Evolutionary conservation across 139 green algal genomes (phyloP), one percentile per base, ranked within the genome.

Genomic region (Closterium sp.): DNA sequence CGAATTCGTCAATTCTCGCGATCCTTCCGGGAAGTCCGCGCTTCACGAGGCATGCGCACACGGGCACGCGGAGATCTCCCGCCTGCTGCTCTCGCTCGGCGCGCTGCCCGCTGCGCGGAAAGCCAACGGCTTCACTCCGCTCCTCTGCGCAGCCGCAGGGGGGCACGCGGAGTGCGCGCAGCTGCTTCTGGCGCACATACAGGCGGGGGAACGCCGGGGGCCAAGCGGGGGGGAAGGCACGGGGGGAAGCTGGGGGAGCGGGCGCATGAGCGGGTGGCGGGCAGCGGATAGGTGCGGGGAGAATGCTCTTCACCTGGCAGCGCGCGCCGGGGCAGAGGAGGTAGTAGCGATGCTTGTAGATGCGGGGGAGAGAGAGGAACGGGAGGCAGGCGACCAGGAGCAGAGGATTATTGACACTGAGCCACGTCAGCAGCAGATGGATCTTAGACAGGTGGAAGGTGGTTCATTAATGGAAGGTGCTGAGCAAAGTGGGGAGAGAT

Each of bases 111-210:
- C 32, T 4, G 32, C 90, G 33, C 85, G 76, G 30, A 92, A 92
- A 32, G 55, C 55, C 28, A 92, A 92, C 81, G 90, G 90, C 86
- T 92, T 92, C 90, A 92, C 90, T 32, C 90, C 84, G 33, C 84
- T 92, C 5, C 90, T 92, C 69, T 85, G 16, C 34, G 90, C 90
- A 8, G 84, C 84, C 34, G 85, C 90, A n/a, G 33, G 84, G 25
- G 30, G 84, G 0, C 34, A 85, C 90, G 23, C 84, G 55, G 84
- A 69, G 28, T 32, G 33, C 25, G 30, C 69, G 32, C 28, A 81
- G 86, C 34, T 92, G 25, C 66, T 92, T 12, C 32, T 92, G n/a
- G 55, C 32, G 0, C 43, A 69, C 43, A 69, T 69, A 0, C 43
- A 16, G 1, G 43, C 12, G 43, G 43, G 43, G 43, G 43, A 28